A percentile compares a stretch with the other conserved stretches of the same genome.
Conservation (phyloP, 2,329 filamentous ascomycete species). For the Colletotrichum limetticola region DNA sequence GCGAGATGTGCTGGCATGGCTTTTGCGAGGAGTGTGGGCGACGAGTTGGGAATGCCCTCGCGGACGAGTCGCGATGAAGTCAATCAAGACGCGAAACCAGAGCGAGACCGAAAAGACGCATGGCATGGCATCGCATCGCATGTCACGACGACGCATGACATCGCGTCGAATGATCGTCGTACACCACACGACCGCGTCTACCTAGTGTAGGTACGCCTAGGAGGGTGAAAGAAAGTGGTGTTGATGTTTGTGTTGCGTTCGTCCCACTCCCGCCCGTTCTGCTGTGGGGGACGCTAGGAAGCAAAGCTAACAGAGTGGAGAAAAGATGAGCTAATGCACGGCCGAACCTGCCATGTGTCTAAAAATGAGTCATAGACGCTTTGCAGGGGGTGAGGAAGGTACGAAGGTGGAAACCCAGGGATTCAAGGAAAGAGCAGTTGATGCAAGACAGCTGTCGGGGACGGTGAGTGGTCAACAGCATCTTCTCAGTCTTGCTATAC, state of each 20-base stretch:
- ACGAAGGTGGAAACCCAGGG: constrained; percentile 31
- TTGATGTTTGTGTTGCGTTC: constrained; percentile 27
- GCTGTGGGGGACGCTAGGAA: neutral
- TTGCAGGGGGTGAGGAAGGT: constrained; percentile 24
- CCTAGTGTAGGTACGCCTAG: too few relatives aligned
- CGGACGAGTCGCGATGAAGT: constrained; percentile 21
- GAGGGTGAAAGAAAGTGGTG: neutral
- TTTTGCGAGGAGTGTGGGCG: neutral
- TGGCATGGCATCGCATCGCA: constrained; percentile 17
- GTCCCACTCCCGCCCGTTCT: constrained; percentile 17
- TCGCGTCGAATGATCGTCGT: constrained; percentile 24
- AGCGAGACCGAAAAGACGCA: neutral
- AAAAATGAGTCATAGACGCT: constrained; percentile 47
- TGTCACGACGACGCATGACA: constrained; percentile 31
- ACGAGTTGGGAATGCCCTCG: constrained; percentile 36
- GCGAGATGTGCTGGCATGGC: constrained; percentile 28
- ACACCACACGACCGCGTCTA: constrained; percentile 1
- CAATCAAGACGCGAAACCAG: neutral
- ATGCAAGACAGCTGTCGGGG: constrained; percentile 19
- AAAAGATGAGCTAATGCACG: constrained; percentile 22
- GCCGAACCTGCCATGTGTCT: constrained; percentile 42
- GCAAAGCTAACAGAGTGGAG: constrained; percentile 5
- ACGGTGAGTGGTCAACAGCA: constrained; percentile 25
- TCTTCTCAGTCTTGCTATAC: neutral
- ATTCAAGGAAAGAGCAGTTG: neutral